These are phyloP conservation scores for Pneumocystis jirovecii DNA, from an alignment of 1,139 yeast species.

Conservation along the genomic window DNA sequence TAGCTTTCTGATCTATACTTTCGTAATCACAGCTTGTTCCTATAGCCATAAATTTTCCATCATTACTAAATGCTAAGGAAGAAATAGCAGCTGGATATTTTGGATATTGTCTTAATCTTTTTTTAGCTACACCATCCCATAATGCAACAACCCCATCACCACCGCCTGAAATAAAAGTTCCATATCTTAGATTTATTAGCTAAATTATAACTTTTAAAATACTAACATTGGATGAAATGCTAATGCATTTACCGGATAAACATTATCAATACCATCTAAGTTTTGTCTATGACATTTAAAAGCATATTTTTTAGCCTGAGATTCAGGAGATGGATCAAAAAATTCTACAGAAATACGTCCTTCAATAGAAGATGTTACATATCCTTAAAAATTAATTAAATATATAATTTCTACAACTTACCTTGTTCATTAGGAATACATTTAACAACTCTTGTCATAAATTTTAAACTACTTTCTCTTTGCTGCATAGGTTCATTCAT, in stretches of 20 bases:
- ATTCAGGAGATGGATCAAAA: constrained; percentile 37
- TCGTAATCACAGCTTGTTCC: constrained; percentile 22
- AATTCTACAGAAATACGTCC: constrained; percentile 77
- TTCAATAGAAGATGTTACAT: constrained; percentile 67
- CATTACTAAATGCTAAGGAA: constrained; percentile 31
- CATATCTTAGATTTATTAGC: constrained; percentile 15
- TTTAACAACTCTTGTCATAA: constrained; percentile 49
- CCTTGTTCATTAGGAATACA: constrained; percentile 39
- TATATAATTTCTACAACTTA: constrained; percentile 1
- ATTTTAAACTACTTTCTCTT: constrained; percentile 58
- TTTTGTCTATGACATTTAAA: constrained; percentile 63
- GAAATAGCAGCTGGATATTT: constrained; percentile 39
- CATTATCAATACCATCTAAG: constrained; percentile 42
- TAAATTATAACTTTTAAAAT: background rate
- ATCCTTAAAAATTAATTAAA: constrained; percentile 30
- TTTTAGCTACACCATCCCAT: constrained; percentile 59
- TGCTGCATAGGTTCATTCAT: constrained; percentile 33
- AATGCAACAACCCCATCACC: constrained; percentile 61
- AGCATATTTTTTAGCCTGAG: constrained; percentile 47
- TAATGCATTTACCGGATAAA: constrained; percentile 62
- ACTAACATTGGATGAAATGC: constrained; percentile 33
- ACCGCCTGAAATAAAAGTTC: constrained; percentile 58
- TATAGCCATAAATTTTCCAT: constrained; percentile 34
- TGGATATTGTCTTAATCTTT: constrained; percentile 45
- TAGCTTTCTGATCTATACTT: background rate